Evolutionary conservation across 345 rosid species (phyloP).

Genomic region (Sonneratia caseolaris): DNA sequence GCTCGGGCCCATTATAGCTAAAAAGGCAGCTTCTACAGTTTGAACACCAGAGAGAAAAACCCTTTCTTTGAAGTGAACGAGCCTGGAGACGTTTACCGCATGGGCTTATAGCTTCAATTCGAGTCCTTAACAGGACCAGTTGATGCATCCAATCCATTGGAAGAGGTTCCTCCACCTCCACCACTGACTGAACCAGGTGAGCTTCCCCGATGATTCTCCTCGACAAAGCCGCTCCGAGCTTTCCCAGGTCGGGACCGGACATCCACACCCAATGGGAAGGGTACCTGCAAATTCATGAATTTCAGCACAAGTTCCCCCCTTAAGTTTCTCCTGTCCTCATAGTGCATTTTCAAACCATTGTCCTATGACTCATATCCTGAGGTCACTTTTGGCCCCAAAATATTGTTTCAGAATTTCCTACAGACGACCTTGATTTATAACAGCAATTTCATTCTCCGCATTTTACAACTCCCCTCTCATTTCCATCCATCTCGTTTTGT

Average conservation of each 20-base stretch:
- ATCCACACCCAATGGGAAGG: slow-evolving; percentile 52
- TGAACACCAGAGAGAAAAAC: background rate
- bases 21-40: background rate
- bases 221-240: slow-evolving; percentile 16
- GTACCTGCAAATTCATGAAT: slow-evolving; percentile 30
- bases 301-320: background rate
- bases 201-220: slow-evolving; percentile 28
- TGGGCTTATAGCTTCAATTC: slow-evolving; percentile 18
- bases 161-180: slow-evolving; percentile 26
- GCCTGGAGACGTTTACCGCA: slow-evolving; percentile 1
- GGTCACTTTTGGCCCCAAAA: background rate
- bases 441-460: too few relatives aligned
- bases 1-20: background rate
- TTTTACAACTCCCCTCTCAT: too few relatives aligned
- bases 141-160: slow-evolving; percentile 3
- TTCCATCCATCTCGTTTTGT: too few relatives aligned
- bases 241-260: slow-evolving; percentile 43
- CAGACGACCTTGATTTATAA: too few relatives aligned
- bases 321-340: background rate
- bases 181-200: slow-evolving; percentile 14
- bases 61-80: background rate
- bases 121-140: slow-evolving; percentile 17
- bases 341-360: too few relatives aligned
- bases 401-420: too few relatives aligned
- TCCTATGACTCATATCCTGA: too few relatives aligned